Conservation (phyloP, 2,329 filamentous ascomycete genomes). For the Cyclaneusma minus region DNA sequence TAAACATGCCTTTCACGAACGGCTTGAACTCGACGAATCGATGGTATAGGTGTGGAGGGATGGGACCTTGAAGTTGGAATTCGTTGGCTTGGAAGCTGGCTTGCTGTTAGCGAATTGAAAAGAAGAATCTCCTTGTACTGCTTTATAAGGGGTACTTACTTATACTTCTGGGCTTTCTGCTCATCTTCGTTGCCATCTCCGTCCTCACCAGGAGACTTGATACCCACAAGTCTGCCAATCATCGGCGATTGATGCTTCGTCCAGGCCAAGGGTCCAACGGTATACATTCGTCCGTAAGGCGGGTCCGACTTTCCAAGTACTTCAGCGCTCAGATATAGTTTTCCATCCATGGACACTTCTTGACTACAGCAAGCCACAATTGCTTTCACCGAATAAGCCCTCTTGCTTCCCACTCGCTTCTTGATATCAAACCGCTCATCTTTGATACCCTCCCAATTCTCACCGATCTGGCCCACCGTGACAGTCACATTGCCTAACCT, state of each 20-base stretch:
- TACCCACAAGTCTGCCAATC: conserved; percentile 67
- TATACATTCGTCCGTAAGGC: conserved; percentile 59
- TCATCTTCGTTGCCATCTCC: conserved; percentile 25
- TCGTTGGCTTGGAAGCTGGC: conserved; percentile 81
- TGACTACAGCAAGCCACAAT: conserved; percentile 46
- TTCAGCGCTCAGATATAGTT: conserved; percentile 57
- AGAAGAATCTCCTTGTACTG: conserved; percentile 2
- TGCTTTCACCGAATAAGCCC: conserved; percentile 64
- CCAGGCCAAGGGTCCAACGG: conserved; percentile 59
- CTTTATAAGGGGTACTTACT: conserved; percentile 34
- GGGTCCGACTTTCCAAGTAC: conserved; percentile 62
- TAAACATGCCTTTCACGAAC: conserved; percentile 82
- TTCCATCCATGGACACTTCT: conserved; percentile 51
- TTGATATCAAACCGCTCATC: conserved; percentile 54
- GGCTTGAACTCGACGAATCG: conserved; percentile 87
- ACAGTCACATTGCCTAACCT: conserved; percentile 76
- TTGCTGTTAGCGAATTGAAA: neutral
- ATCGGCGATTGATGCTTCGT: conserved; percentile 79
- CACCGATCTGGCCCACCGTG: conserved; percentile 39
- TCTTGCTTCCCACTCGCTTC: conserved; percentile 75
- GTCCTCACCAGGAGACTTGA: conserved; percentile 49
- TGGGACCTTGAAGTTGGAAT: conserved; percentile 72
- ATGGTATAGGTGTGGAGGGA: conserved; percentile 70
- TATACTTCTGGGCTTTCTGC: conserved; percentile 49
- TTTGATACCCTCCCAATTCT: conserved; percentile 53